These are phyloP conservation scores for Neoscytalidium dimidiatum DNA, from an alignment of 2,329 filamentous ascomycete genomes.

Conservation along the genomic window DNA sequence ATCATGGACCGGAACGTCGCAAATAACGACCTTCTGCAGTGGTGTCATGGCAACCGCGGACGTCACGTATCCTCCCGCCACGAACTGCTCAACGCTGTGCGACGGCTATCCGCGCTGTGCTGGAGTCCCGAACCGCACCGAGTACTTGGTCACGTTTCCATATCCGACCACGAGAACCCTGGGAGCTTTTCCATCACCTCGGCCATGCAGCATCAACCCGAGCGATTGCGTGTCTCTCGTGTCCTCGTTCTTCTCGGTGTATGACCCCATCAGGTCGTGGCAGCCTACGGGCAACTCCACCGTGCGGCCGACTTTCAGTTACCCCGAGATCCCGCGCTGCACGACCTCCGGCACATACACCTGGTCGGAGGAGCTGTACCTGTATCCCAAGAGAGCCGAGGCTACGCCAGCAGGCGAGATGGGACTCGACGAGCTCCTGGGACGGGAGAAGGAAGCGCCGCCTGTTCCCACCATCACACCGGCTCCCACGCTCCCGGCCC, in stretches of 20 bases:
- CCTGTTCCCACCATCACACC: no score
- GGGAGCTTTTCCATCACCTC: neutral
- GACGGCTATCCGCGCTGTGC: neutral
- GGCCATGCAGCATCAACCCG: neutral
- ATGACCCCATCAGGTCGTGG: neutral
- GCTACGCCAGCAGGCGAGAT: no score
- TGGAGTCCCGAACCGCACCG: neutral
- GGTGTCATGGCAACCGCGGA: neutral
- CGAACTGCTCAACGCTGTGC: neutral
- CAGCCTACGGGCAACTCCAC: neutral
- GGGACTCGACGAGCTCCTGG: no score
- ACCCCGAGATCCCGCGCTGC: no score
- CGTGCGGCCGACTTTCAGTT: neutral
- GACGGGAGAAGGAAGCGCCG: no score
- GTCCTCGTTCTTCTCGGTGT: neutral
- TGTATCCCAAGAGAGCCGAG: no score
- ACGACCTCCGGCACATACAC: no score
- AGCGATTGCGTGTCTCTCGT: neutral
- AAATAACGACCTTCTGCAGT: neutral
- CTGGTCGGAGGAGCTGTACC: no score
- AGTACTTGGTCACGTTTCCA: neutral
- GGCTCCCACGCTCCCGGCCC: no score
- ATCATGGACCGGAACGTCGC: neutral
- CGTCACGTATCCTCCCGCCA: neutral
- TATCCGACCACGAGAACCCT: neutral